Conservation (phyloP, 2,329 filamentous ascomycete species). For the Ceratocystis papillata region DNA sequence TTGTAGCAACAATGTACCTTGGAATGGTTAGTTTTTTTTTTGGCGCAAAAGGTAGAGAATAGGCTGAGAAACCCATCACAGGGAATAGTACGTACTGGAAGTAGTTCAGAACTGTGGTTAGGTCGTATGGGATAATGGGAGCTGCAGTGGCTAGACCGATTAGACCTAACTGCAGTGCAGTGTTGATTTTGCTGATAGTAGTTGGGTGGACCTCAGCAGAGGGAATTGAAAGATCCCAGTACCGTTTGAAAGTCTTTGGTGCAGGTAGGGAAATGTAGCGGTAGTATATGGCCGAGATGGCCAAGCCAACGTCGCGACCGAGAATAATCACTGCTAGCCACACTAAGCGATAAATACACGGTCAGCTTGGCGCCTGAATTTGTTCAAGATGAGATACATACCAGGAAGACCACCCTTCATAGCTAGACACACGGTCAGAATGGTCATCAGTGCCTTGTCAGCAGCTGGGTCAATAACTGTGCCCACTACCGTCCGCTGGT, state of each 20-base stretch:
- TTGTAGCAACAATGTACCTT: slow-evolving; percentile 74
- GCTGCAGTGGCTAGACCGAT: slow-evolving; percentile 75
- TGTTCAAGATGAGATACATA: slow-evolving; percentile 34
- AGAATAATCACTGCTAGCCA: slow-evolving; percentile 88
- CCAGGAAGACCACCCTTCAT: slow-evolving; percentile 70
- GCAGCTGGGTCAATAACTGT: slow-evolving; percentile 95
- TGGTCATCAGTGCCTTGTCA: slow-evolving; percentile 92
- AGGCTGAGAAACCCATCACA: background rate
- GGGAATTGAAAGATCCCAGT: slow-evolving; percentile 95
- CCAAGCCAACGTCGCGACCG: slow-evolving; percentile 74
- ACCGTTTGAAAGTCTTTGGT: slow-evolving; percentile 81
- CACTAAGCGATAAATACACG: slow-evolving; percentile 37
- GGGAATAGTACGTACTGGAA: slow-evolving; percentile 47
- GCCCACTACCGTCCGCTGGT: slow-evolving; percentile 84
- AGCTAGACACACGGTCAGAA: slow-evolving; percentile 74
- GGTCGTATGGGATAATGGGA: slow-evolving; percentile 56
- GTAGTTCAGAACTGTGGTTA: slow-evolving; percentile 45
- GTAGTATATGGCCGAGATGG: slow-evolving; percentile 82
- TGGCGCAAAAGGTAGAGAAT: background rate
- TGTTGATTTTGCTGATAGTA: slow-evolving; percentile 83
- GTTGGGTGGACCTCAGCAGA: slow-evolving; percentile 77
- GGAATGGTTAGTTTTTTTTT: slow-evolving; percentile 19
- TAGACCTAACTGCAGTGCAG: slow-evolving; percentile 76
- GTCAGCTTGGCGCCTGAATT: background rate
- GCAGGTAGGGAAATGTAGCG: slow-evolving; percentile 88